Conservation (phyloP, 2,329 filamentous ascomycete genomes). For the Apiospora sp. region DNA sequence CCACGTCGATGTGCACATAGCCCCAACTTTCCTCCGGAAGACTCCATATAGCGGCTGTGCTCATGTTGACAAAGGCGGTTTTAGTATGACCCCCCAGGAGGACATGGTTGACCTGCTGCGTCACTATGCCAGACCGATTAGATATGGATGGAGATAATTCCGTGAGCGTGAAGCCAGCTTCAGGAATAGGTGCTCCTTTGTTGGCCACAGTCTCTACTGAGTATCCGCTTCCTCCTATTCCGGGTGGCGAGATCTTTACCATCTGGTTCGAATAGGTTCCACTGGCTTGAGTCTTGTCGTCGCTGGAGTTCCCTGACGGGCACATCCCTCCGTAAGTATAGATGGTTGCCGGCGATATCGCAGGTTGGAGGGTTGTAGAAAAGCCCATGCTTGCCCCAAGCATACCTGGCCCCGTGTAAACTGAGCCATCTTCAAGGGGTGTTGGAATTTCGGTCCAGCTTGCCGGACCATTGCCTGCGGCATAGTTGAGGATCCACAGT, state of each 20-base stretch:
- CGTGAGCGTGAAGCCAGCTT: constrained; percentile 88
- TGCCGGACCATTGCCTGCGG: constrained; percentile 46
- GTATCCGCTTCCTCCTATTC: constrained; percentile 43
- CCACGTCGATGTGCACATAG: constrained; percentile 68
- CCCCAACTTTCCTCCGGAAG: constrained; percentile 88
- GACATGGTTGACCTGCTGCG: constrained; percentile 80
- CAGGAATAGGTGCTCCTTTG: constrained; percentile 71
- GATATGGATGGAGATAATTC: constrained; percentile 74
- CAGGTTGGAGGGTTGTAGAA: constrained; percentile 64
- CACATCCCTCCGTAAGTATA: constrained; percentile 96
- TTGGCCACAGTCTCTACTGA: constrained; percentile 48
- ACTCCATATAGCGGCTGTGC: constrained; percentile 85
- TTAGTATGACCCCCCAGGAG: constrained; percentile 86
- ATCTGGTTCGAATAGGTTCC: constrained; percentile 85
- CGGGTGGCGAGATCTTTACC: constrained; percentile 67
- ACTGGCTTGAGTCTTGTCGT: constrained; percentile 73
- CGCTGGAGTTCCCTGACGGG: constrained; percentile 57
- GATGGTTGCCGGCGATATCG: constrained; percentile 61
- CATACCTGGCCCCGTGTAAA: constrained; percentile 55
- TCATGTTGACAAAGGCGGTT: constrained; percentile 91
- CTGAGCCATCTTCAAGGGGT: constrained; percentile 34
- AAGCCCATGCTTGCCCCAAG: constrained; percentile 70
- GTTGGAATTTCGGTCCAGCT: constrained; percentile 51
- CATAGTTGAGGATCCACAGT: constrained; percentile 73
- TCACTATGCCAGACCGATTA: constrained; percentile 69